phyloP scores from a whole-genome alignment of 768 basidiomycete species.

The Clavaria fumosa region DNA sequence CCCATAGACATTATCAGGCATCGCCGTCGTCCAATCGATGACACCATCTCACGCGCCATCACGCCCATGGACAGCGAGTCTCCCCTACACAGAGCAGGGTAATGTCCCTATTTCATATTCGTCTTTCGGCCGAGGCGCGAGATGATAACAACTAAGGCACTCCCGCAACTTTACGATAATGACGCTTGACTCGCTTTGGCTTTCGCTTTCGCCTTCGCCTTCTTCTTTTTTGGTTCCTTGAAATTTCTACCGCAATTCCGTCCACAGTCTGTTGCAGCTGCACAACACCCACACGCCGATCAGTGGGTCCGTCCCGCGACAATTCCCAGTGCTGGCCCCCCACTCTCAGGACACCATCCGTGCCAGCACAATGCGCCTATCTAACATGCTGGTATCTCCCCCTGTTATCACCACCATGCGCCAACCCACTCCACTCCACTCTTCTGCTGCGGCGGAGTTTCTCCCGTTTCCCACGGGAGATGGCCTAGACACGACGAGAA shows the following conservation, averaged over 20 bases:
- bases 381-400: slow-evolving; percentile 31
- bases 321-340: slow-evolving; percentile 13
- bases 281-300: too few species aligned
- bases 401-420: slow-evolving; percentile 6
- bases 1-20: neutral
- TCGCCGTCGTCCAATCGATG: neutral
- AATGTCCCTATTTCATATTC: too few species aligned
- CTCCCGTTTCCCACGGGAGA: slow-evolving; percentile 8
- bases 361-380: slow-evolving; percentile 48
- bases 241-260: slow-evolving; percentile 4
- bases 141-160: too few species aligned
- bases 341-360: slow-evolving; percentile 55
- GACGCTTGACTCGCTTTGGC: too few species aligned
- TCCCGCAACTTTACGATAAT: too few species aligned
- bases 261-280: slow-evolving; percentile 10
- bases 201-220: too few species aligned
- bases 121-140: too few species aligned
- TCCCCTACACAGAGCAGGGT: slow-evolving; percentile 41
- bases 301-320: slow-evolving; percentile 9
- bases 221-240: neutral
- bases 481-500: too few species aligned
- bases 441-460: neutral
- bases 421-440: neutral
- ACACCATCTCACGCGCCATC: neutral
- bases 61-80: slow-evolving; percentile 19